Evolutionary conservation across 257 asterid genomes (phyloP), one percentile per base, ranked within the genome.

Genomic region (Solanum sitiens): DNA sequence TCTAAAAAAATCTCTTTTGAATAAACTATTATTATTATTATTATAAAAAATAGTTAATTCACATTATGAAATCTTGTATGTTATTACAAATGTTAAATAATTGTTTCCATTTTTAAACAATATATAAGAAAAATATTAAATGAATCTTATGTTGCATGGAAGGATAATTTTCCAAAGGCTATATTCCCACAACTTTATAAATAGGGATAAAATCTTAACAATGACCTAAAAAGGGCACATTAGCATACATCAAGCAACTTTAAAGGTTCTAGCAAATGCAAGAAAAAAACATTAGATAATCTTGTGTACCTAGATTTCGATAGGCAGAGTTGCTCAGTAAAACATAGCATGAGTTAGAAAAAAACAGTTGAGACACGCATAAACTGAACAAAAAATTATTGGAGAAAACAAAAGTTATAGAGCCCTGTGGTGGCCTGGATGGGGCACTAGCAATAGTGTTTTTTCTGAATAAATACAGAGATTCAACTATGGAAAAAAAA

Each of bases 361-460:
- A 27, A 6, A 68, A 30, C 0, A 23, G 0, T n/a, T 0, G 33
- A 65, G 16, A 4, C 8, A 0, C 3, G 11, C 30, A 61, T 30
- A 47, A 47, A 47, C 0, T 14, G 3, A 53, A 16, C 0, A 37
- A 37, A 37, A 37, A 37, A 37, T 37, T 35, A 35, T 35, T 3
- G 63, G 0, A 53, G 4, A 71, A 71, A 15, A 71, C 47, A 74
- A 37, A 80, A 47, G 85, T 47, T 67, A 84, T 44, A 76, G 86
- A 87, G 35, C 83, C 87, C 91, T 21, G 86, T 83, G 56, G 87
- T 74, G 82, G 53, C 50, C 50, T 37, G 47, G 4, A 15, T 70
- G 44, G 83, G 72, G 85, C 91, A 87, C 90, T 80, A 1, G 30
- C 84, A 87, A 88, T 86, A 83, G 73, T 87, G 86, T 88, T 89